Evolutionary conservation across 179 eudicot species (phyloP).

Genomic region (Heliamphora pulchella): DNA sequence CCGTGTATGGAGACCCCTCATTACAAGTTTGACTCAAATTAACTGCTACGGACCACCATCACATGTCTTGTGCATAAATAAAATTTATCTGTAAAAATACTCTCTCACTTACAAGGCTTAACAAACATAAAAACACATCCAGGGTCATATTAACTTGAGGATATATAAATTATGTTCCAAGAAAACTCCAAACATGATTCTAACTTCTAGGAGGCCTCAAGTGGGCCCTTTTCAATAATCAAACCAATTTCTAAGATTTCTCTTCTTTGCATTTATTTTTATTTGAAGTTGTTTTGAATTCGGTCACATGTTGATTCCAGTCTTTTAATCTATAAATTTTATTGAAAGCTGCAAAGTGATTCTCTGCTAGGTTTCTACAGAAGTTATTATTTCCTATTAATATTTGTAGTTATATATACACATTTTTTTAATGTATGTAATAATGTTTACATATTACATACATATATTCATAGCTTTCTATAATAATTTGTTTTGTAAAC

Average conservation of each 20-base stretch:
- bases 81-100: not conserved
- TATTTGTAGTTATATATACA: not conserved
- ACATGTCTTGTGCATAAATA: not conserved
- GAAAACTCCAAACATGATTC: not conserved
- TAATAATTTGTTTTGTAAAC: not conserved
- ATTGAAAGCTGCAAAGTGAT: slow-evolving; percentile 3
- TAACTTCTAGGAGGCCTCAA: not conserved
- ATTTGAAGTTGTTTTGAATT: not conserved
- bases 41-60: not conserved
- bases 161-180: not conserved
- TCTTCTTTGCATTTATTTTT: not conserved
- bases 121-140: not conserved
- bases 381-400: not conserved
- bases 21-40: not conserved
- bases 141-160: not conserved
- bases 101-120: not conserved
- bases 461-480: not conserved
- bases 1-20: not conserved
- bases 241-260: not conserved
- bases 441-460: not conserved
- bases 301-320: not conserved
- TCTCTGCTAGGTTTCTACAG: not conserved
- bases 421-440: not conserved
- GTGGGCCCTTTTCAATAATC: not conserved
- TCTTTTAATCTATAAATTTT: not conserved